Evolutionary conservation across 331 rosid species (phyloP).

Genomic region (Malus hybrid): DNA sequence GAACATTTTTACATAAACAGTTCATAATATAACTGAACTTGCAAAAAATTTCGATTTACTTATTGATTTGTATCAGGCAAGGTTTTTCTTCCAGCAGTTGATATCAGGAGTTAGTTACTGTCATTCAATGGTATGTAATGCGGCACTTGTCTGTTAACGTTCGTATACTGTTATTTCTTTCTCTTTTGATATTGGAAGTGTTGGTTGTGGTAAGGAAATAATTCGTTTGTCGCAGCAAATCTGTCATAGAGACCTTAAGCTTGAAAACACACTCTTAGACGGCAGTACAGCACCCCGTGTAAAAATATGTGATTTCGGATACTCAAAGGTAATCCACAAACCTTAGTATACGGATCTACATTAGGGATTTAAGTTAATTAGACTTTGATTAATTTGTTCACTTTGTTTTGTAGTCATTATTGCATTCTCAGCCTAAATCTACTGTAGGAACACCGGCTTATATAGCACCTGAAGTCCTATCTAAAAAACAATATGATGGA

Average conservation of each 20-base stretch:
- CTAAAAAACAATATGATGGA: constrained; percentile 68
- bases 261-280: constrained; percentile 76
- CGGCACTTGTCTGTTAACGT: neutral
- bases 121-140: constrained; percentile 63
- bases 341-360: neutral
- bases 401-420: constrained; percentile 44
- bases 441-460: constrained; percentile 87
- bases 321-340: constrained; percentile 62
- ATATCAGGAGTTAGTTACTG: constrained; percentile 88
- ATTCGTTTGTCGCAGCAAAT: constrained; percentile 49
- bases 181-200: neutral
- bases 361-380: neutral
- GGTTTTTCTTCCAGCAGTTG: constrained; percentile 88
- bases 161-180: neutral
- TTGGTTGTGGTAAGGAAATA: constrained; percentile 4
- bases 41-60: neutral
- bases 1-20: no score
- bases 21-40: neutral
- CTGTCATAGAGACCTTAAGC: constrained; percentile 90
- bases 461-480: constrained; percentile 77
- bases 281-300: constrained; percentile 75
- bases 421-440: constrained; percentile 76
- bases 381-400: constrained; percentile 8
- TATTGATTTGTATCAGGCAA: constrained; percentile 52
- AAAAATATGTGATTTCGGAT: constrained; percentile 87